These are phyloP conservation scores for Pleurotus salmoneostramineus DNA, from an alignment of 768 basidiomycete genomes.

Conservation along the genomic window DNA sequence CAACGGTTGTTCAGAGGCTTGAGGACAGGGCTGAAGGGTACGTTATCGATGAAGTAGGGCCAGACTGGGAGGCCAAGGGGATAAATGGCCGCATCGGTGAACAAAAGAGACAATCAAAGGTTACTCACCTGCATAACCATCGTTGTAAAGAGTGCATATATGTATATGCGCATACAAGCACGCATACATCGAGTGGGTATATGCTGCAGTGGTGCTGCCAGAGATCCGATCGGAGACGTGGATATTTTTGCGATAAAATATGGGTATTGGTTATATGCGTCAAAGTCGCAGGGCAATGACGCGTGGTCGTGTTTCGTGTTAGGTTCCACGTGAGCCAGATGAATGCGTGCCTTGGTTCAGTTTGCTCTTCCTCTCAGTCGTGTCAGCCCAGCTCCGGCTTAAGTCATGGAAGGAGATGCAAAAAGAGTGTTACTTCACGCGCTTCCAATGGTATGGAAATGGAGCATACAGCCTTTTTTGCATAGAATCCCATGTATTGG, in stretches of 20 bases:
- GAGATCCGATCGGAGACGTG: not conserved
- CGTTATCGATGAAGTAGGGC: constrained; percentile 2
- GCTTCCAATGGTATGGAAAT: not conserved
- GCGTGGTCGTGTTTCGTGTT: constrained; percentile 8
- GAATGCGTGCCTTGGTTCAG: not conserved
- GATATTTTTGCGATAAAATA: not conserved
- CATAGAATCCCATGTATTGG: not conserved
- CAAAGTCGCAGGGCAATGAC: not conserved
- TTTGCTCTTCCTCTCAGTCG: not conserved
- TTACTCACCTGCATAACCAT: no score
- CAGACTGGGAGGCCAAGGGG: not conserved
- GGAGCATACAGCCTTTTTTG: not conserved
- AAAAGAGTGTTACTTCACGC: not conserved
- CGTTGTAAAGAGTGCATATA: not conserved
- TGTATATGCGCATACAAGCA: not conserved
- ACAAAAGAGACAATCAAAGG: not conserved
- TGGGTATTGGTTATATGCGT: not conserved
- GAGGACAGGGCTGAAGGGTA: not conserved
- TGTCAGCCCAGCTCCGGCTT: not conserved
- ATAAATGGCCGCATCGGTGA: constrained; percentile 6
- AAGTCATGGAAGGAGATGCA: not conserved
- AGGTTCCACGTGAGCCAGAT: constrained; percentile 1
- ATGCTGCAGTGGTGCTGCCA: not conserved
- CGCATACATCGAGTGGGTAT: not conserved
- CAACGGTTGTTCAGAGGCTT: constrained; percentile 1